Percentiles rank a stretch among this genome's conserved stretches.
Evolutionary conservation across 2,329 filamentous ascomycete species (phyloP).

Genomic region (Coniochaeta sp.): DNA sequence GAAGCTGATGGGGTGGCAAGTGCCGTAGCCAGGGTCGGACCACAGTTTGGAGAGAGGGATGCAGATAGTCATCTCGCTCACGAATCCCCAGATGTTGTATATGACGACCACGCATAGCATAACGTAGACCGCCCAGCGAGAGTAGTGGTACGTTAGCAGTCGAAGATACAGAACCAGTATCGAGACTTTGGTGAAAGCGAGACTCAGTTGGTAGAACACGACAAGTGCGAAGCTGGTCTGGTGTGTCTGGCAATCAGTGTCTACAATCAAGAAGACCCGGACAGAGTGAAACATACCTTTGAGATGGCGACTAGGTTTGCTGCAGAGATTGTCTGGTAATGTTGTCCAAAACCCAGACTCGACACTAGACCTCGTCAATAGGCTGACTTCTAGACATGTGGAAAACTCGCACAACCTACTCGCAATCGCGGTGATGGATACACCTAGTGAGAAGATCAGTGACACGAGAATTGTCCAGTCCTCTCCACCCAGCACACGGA

Average conservation of each 20-base stretch:
- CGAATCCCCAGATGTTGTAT: constrained; percentile 6
- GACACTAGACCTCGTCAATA: background rate
- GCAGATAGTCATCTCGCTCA: constrained; percentile 3
- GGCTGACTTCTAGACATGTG: background rate
- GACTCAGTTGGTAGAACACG: constrained; percentile 4
- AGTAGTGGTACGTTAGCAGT: constrained; percentile 8
- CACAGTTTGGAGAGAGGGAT: constrained; percentile 5
- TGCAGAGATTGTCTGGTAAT: background rate
- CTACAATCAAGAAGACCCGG: background rate
- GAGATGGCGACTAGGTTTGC: background rate
- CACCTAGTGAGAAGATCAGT: constrained; percentile 9
- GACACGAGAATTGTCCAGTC: constrained; percentile 26
- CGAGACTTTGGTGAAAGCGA: constrained; percentile 8
- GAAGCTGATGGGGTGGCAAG: background rate
- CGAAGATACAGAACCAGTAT: constrained; percentile 12
- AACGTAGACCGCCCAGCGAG: constrained; percentile 6
- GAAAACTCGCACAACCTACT: background rate
- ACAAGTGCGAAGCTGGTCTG: background rate
- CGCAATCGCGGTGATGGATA: background rate
- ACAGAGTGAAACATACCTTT: background rate
- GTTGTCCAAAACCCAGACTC: background rate
- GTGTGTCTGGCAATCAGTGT: background rate
- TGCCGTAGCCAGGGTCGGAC: background rate
- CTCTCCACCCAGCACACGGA: constrained; percentile 23
- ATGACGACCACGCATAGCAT: constrained; percentile 5